These are phyloP conservation scores for Colletotrichum sp. DNA, from an alignment of 2,329 filamentous ascomycete species.

Conservation along the genomic window DNA sequence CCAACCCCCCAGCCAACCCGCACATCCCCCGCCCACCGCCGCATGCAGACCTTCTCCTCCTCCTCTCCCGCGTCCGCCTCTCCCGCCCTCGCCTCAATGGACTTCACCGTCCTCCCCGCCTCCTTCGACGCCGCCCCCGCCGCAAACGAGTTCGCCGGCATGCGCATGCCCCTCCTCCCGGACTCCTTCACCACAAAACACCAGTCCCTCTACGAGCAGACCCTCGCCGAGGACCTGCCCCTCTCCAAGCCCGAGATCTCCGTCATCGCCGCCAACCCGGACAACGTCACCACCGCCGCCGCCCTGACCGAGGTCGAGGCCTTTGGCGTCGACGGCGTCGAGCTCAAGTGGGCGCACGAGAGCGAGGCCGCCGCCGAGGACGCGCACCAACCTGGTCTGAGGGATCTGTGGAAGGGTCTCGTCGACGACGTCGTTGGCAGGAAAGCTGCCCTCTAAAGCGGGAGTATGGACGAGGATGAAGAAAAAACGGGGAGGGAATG, in stretches of 20 bases:
- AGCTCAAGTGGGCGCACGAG: conserved; percentile 58
- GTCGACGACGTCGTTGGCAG: conserved; percentile 51
- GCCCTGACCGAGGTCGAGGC: conserved; percentile 64
- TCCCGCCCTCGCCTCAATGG: conserved; percentile 44
- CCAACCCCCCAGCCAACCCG: conserved; percentile 48
- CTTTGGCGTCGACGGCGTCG: conserved; percentile 60
- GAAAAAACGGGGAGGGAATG: not conserved
- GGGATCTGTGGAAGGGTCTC: conserved; percentile 61
- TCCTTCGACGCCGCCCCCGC: conserved; percentile 35
- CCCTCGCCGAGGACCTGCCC: conserved; percentile 38
- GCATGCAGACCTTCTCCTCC: conserved; percentile 69
- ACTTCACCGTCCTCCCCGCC: conserved; percentile 59
- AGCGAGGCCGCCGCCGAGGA: conserved; percentile 31
- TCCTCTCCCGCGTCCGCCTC: conserved; percentile 47
- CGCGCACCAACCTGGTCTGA: conserved; percentile 43
- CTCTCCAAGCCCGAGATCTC: conserved; percentile 50
- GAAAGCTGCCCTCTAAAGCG: conserved; percentile 2
- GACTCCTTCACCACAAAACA: conserved; percentile 59
- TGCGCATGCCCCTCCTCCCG: conserved; percentile 65
- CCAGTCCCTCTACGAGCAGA: conserved; percentile 39
- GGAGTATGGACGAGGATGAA: not conserved
- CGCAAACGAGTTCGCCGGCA: conserved; percentile 38
- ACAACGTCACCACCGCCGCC: conserved; percentile 52
- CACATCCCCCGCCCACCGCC: conserved; percentile 43
- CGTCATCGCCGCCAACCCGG: conserved; percentile 63